Percentiles rank a stretch among this genome's conserved stretches.
These are phyloP conservation scores for Ganoderma meredithae DNA, from an alignment of 1,284 basidiomycete genomes.

Conservation along the genomic window DNA sequence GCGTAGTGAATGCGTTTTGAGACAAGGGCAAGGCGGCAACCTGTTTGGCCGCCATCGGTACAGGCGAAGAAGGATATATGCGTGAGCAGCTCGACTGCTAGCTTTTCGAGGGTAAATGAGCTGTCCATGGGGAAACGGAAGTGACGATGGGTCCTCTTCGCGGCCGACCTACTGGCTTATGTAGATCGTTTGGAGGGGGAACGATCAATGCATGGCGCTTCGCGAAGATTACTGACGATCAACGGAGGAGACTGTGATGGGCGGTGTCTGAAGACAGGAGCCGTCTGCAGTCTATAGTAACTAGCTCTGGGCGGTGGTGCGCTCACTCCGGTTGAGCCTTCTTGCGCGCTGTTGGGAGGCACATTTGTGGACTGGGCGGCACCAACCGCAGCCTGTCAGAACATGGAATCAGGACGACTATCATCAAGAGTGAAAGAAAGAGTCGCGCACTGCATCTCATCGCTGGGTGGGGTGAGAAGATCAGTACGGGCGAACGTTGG, in stretches of 20 bases:
- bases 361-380: constrained; percentile 4
- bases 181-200: not conserved
- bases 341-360: constrained; percentile 8
- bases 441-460: not conserved
- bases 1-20: constrained; percentile 29
- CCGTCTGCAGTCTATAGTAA: not conserved
- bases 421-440: constrained; percentile 11
- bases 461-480: not conserved
- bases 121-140: constrained; percentile 1
- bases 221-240: not conserved
- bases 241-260: constrained; percentile 5
- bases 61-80: constrained; percentile 28
- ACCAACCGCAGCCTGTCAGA: constrained; percentile 16
- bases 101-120: constrained; percentile 22
- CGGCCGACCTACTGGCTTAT: not conserved
- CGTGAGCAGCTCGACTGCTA: constrained; percentile 32
- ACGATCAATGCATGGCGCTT: constrained; percentile 2
- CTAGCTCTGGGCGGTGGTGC: not conserved
- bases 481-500: not conserved
- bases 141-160: not conserved
- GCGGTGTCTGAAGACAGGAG: not conserved
- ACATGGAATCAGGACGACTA: constrained; percentile 7
- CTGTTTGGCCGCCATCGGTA: constrained; percentile 29
- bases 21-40: constrained; percentile 28
- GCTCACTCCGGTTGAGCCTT: not conserved